Base-by-base conservation (phyloP, 192 early-diverging fungal genomes). In the Gigaspora rosea region DNA sequence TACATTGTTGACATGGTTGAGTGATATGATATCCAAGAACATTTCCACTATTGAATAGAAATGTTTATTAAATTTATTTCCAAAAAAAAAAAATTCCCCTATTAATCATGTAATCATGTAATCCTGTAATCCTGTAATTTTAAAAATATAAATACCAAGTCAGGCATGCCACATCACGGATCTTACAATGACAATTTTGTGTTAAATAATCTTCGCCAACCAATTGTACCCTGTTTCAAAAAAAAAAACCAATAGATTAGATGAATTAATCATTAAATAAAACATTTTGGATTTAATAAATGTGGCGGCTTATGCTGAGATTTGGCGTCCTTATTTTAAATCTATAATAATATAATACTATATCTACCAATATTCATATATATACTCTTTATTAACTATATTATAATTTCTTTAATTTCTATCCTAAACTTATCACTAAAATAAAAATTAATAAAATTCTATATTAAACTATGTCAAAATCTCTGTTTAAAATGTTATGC, bases 1-100 rank as follows among this genome's bases (percentile, higher is more conserved):
- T 85, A 76, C 97, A 98, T 13, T 87, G 84, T 49, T 90, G 83
- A 78, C 97, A 98, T 36, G 95, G 93, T 77, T 91, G 89, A 2
- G 92, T 93, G 46, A 94, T 92, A 78, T 94, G 92, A 75, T 94
- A 94, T 16, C 92, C 93, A 71, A 94, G 80, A 20, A 88, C 86
- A 70, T 93, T 94, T 22, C 93, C 93, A 64, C 92, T 87, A 70
- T 11, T 0, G 27, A 27, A 27, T 27, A 27, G 27, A 27, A 27
- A 27, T 27, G 27, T 27, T 36, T 49, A 58, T 16, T 54, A 51
- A n/a, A 20, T 75, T 3, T 9, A 32, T 27, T 6, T 8, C 5
- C 12, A 2, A 56, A 56, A 56, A 35, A 35, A 27, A 27, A 27
- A 27, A 27, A 27, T 1, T 27, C 27, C 27, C 27, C 27, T 27